These are phyloP conservation scores for Tetrapisispora fleetii DNA, from an alignment of 805 yeast genomes.

Conservation along the genomic window DNA sequence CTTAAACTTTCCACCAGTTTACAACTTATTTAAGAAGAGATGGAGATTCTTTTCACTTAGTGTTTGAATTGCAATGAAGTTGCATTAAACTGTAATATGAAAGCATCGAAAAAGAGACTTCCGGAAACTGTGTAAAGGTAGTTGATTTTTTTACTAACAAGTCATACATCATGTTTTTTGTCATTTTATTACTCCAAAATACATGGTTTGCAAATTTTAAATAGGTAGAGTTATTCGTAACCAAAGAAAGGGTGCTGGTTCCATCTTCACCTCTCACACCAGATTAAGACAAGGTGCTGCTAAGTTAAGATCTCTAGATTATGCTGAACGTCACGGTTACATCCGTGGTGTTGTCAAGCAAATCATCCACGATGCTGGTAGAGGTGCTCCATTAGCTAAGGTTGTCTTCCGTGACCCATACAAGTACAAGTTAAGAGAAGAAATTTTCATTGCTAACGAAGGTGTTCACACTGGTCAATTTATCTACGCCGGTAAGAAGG, in stretches of 20 bases:
- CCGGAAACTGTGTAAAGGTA: neutral
- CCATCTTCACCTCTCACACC: conserved; percentile 99
- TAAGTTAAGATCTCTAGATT: conserved; percentile 97
- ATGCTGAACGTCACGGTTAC: conserved; percentile 99
- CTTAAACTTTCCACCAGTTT: too few relatives aligned
- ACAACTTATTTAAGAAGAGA: too few relatives aligned
- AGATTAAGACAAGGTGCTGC: conserved; percentile 99
- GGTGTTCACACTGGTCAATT: conserved; percentile 99
- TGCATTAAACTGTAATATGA: too few relatives aligned
- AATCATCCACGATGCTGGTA: conserved; percentile 98
- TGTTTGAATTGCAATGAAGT: too few relatives aligned
- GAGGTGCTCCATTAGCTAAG: conserved; percentile 99
- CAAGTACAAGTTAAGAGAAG: conserved; percentile 96
- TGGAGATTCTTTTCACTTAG: too few relatives aligned
- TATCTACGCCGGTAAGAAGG: conserved; percentile 97
- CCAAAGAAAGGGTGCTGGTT: conserved; percentile 99
- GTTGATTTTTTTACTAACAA: neutral
- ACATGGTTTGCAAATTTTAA: conserved; percentile 2
- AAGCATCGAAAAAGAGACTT: too few relatives aligned
- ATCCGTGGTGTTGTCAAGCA: conserved; percentile 98
- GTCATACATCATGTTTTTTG: neutral
- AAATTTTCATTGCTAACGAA: conserved; percentile 98
- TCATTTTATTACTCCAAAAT: neutral
- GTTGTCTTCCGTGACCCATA: conserved; percentile 99
- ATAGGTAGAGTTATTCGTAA: conserved; percentile 99